Conservation (phyloP, 2,329 filamentous ascomycete species). For the Aspergillus sp. region DNA sequence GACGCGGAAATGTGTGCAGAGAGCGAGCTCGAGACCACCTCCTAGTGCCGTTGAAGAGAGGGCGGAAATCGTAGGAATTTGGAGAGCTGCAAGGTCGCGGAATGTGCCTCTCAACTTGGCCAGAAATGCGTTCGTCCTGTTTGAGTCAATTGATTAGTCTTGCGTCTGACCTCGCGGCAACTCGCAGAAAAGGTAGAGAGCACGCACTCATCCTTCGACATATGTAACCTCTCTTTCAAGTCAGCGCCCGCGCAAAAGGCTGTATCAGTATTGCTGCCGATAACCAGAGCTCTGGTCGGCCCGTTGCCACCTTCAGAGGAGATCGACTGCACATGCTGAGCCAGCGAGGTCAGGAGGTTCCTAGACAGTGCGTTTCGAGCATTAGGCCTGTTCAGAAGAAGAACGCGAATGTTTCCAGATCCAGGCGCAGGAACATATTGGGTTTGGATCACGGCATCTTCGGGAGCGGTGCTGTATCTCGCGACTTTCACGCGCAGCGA, state of each 20-base stretch:
- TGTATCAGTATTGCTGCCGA: constrained; percentile 81
- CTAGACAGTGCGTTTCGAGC: constrained; percentile 90
- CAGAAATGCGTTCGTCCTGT: constrained; percentile 78
- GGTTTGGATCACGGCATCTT: constrained; percentile 58
- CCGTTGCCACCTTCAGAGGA: constrained; percentile 58
- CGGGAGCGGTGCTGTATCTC: constrained; percentile 34
- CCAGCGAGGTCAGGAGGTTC: constrained; percentile 70
- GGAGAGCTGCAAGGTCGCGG: constrained; percentile 68
- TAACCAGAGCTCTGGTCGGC: constrained; percentile 73
- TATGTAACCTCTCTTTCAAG: constrained; percentile 79
- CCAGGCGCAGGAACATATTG: constrained; percentile 74
- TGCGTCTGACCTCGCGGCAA: background rate
- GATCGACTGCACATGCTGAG: constrained; percentile 70
- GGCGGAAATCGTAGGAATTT: constrained; percentile 86
- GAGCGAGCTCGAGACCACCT: constrained; percentile 88
- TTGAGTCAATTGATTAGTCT: background rate
- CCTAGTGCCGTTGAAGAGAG: constrained; percentile 85
- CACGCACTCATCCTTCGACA: constrained; percentile 73
- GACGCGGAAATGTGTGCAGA: constrained; percentile 86
- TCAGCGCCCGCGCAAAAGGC: constrained; percentile 95
- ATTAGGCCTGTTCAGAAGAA: constrained; percentile 80
- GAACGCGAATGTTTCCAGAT: constrained; percentile 80
- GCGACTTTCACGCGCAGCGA: constrained; percentile 32
- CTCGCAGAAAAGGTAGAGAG: background rate
- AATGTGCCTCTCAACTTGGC: constrained; percentile 74